Conservation (phyloP, 2,329 filamentous ascomycete genomes). For the Penicillium polonicum region DNA sequence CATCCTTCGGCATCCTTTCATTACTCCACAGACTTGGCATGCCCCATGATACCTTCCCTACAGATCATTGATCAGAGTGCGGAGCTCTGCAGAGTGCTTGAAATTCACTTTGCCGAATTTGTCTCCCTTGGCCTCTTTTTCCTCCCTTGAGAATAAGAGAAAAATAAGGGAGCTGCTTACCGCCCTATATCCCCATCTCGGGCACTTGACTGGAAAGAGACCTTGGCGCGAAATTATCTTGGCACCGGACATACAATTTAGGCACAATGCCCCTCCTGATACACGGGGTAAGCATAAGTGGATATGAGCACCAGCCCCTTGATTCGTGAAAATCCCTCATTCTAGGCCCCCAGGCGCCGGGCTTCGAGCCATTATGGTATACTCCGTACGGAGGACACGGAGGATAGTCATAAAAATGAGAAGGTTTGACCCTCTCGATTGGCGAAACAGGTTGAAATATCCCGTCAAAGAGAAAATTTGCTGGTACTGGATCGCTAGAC, state of each 20-base stretch:
- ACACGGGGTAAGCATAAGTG: conserved; percentile 8
- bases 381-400: background rate
- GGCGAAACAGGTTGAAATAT: background rate
- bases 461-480: background rate
- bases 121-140: background rate
- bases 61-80: background rate
- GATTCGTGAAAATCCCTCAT: conserved; percentile 10
- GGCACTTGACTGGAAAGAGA: conserved; percentile 18
- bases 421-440: background rate
- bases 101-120: background rate
- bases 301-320: conserved; percentile 1
- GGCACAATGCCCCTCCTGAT: conserved; percentile 13
- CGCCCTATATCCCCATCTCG: conserved; percentile 8
- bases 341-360: background rate
- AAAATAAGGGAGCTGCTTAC: background rate
- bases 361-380: background rate
- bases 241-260: background rate
- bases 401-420: background rate
- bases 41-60: background rate
- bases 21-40: conserved; percentile 5
- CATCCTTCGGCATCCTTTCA: conserved; percentile 4
- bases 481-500: background rate
- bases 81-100: background rate
- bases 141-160: background rate
- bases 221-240: conserved; percentile 11